Evolutionary conservation across 2,329 filamentous ascomycete species (phyloP).

Genomic region (Verticillium dahliae): DNA sequence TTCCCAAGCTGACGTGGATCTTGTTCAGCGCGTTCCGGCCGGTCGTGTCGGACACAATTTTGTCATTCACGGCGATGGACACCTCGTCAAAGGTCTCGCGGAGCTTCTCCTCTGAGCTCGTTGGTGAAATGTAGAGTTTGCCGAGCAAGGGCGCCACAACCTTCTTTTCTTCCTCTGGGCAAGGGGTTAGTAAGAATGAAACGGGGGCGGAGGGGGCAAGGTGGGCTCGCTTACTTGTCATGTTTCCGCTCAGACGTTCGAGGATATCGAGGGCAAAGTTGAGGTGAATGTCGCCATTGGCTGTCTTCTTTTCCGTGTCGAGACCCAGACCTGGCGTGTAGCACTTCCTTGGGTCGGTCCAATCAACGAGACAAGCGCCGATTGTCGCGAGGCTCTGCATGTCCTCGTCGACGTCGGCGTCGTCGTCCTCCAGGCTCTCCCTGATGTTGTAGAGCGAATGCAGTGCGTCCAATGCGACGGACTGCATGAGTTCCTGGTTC

Average conservation of each 20-base stretch:
- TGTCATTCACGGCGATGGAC: slow-evolving; percentile 56
- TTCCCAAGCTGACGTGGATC: slow-evolving; percentile 59
- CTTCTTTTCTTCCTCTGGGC: slow-evolving; percentile 77
- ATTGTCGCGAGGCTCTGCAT: slow-evolving; percentile 76
- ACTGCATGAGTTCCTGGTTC: slow-evolving; percentile 77
- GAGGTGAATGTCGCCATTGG: slow-evolving; percentile 74
- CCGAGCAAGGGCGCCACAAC: slow-evolving; percentile 68
- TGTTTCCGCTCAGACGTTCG: slow-evolving; percentile 61
- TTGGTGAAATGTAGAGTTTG: slow-evolving; percentile 73
- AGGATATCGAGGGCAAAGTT: slow-evolving; percentile 72
- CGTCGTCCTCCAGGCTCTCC: slow-evolving; percentile 67
- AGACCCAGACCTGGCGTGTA: slow-evolving; percentile 42
- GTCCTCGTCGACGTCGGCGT: slow-evolving; percentile 66
- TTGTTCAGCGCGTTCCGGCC: slow-evolving; percentile 61
- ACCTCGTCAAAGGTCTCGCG: slow-evolving; percentile 52
- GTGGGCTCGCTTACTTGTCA: slow-evolving; percentile 51
- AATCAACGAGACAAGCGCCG: slow-evolving; percentile 80
- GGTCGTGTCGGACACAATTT: slow-evolving; percentile 52
- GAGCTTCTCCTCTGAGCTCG: slow-evolving; percentile 53
- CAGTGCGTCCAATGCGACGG: slow-evolving; percentile 66
- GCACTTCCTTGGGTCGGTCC: slow-evolving; percentile 87
- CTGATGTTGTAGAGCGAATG: slow-evolving; percentile 68
- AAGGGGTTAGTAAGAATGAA: slow-evolving; percentile 19
- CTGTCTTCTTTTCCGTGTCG: slow-evolving; percentile 54
- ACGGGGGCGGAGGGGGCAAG: not conserved